Base-by-base conservation (phyloP, 805 yeast species). In the Hanseniaspora occidentalis region DNA sequence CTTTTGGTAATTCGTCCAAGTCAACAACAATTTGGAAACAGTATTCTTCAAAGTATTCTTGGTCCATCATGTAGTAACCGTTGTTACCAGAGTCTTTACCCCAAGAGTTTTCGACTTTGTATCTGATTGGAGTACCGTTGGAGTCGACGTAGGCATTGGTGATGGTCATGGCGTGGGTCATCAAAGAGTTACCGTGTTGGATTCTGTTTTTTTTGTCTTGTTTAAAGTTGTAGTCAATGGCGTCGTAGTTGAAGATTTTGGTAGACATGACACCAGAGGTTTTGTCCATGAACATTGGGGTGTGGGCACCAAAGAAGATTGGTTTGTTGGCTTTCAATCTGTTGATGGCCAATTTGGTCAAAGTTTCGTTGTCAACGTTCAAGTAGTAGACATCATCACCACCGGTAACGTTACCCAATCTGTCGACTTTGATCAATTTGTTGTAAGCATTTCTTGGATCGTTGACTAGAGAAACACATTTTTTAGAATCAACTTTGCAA, bases 151-250 rank as follows among this genome's bases (percentile, higher is more conserved):
- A 86, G 36, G 82, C 89, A 24, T 77, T 95, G 10, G 86, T 78
- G 52, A 84, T 73, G 18, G 77, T 70, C 95, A 84, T 84, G 27
- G 95, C 95, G 53, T 84, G 95, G 13, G 94, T 84, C 94, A 84
- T 83, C 47, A 75, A 64, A 19, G 86, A 78, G 47, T 84, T 77
- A 43, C 75, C 76, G 47, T 80, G 77, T 44, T 67, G 61, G 45
- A 85, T 76, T 47, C 94, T 67, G 38, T 84, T 79, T 17, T 75
- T 75, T 64, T 85, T 84, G 38, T 57, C 45, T 50, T 71, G 66
- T 39, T 71, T 64, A 51, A 70, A 61, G 40, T 66, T 57, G 67
- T 75, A 67, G 37, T 77, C 75, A 51, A 75, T 69, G 1, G 69
- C 68, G 46, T 71, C 63, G 60, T 75, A 82, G 51, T 80, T 78